Base-by-base conservation (phyloP, 345 rosid species). In the Boechera stricta region DNA sequence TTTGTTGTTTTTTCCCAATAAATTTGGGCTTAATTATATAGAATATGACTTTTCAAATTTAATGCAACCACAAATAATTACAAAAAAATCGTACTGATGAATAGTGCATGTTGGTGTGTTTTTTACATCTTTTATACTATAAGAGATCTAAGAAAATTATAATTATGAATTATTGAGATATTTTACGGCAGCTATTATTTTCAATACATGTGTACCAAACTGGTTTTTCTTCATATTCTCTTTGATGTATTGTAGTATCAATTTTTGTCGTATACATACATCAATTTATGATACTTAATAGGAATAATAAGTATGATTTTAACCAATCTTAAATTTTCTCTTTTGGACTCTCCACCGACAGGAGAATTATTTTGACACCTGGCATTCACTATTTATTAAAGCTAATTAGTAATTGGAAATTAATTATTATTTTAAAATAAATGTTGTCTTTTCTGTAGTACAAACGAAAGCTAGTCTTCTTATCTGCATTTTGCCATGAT, bases 261-360 rank as follows among this genome's bases (percentile, higher is more conserved):
- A 11, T 42, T 41, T 13, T 28, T 58, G n/a, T 21, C 52, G 33
- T 71, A 13, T 64, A 41, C 12, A 11, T 55, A 44, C 32, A 44
- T 7, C 38, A 11, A 48, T 38, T 57, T 15, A 58, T 29, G 36
- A 67, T 67, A 38, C 3, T 41, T 36, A 72, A 41, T 16, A 31
- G 5, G 4, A 35, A 9, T 35, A 54, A 21, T 35, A 28, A 28
- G 24, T 28, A 33, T 28, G 47, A 26, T 59, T 51, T 51, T 52
- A 21, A 60, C 64, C 57, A 53, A 32, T 70, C 38, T 45, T 36
- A 26, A 10, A 7, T 64, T 21, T 16, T 64, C 4, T 38, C 32
- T 21, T 29, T 10, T 66, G 16, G 49, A 49, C 33, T 9, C 48
- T 57, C 62, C 77, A 72, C 77, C 77, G 81, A 78, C 77, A 78